Evolutionary conservation across 768 basidiomycete species (phyloP).

Genomic region (Mycena leptocephala): DNA sequence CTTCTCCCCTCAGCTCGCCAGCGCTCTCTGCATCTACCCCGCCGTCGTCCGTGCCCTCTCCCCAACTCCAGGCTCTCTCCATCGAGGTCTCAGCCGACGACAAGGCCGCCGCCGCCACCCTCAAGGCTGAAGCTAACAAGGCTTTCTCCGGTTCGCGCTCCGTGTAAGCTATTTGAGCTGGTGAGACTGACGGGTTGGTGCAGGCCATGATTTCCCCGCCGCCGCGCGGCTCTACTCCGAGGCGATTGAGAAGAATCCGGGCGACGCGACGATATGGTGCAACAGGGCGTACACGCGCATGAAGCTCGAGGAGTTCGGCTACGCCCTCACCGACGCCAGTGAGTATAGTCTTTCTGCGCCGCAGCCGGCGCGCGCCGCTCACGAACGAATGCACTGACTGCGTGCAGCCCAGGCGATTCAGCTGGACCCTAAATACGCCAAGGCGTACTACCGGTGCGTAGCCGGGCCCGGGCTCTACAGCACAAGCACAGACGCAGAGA

Average conservation of each 20-base stretch:
- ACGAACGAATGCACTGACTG: slow-evolving; percentile 14
- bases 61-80: slow-evolving; percentile 66
- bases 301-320: slow-evolving; percentile 94
- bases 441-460: slow-evolving; percentile 87
- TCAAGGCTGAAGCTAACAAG: slow-evolving; percentile 92
- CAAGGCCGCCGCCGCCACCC: slow-evolving; percentile 73
- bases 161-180: background rate
- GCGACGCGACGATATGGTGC: slow-evolving; percentile 93
- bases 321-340: slow-evolving; percentile 92
- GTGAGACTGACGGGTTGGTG: background rate
- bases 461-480: background rate
- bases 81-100: slow-evolving; percentile 77
- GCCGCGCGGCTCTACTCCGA: slow-evolving; percentile 87
- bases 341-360: slow-evolving; percentile 50
- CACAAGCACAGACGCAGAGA: background rate
- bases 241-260: slow-evolving; percentile 91
- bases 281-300: slow-evolving; percentile 95
- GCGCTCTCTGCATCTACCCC: slow-evolving; percentile 62
- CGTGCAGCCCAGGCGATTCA: slow-evolving; percentile 85
- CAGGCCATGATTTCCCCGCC: slow-evolving; percentile 81
- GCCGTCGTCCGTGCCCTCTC: slow-evolving; percentile 73
- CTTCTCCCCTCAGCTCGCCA: slow-evolving; percentile 60
- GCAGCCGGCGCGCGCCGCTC: slow-evolving; percentile 8
- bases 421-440: slow-evolving; percentile 91
- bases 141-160: slow-evolving; percentile 79